Conservation (phyloP, 208 protist genomes). For the Leishmania braziliensis region DNA sequence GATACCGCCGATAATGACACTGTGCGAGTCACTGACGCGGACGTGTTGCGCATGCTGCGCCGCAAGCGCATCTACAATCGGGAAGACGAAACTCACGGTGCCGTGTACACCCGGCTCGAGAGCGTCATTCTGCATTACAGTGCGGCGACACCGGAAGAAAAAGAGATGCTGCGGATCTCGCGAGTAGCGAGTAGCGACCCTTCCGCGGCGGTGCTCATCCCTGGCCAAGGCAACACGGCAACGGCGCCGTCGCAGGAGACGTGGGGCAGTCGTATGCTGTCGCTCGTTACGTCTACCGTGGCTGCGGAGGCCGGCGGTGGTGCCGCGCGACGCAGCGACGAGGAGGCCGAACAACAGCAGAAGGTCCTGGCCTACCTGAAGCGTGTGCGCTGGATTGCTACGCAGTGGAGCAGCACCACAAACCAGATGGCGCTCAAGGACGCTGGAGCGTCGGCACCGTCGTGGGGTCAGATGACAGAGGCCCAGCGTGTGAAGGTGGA, state of each 20-base stretch:
- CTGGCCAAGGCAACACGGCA: slow-evolving; percentile 1
- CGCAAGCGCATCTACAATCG: slow-evolving; percentile 16
- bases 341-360: slow-evolving; percentile 31
- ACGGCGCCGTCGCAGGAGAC: background rate
- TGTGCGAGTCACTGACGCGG: slow-evolving; percentile 9
- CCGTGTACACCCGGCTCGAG: slow-evolving; percentile 27
- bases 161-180: slow-evolving; percentile 17
- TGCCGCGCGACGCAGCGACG: slow-evolving; percentile 7
- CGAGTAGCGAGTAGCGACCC: slow-evolving; percentile 5
- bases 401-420: slow-evolving; percentile 38
- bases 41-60: slow-evolving; percentile 13
- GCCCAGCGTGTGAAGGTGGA: slow-evolving; percentile 50
- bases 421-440: slow-evolving; percentile 9
- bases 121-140: slow-evolving; percentile 24
- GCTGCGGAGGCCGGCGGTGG: background rate
- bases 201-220: background rate
- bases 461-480: slow-evolving; percentile 51
- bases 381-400: slow-evolving; percentile 61
- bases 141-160: slow-evolving; percentile 20
- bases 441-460: slow-evolving; percentile 16
- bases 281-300: slow-evolving; percentile 20
- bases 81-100: slow-evolving; percentile 23
- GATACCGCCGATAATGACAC: background rate
- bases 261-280: slow-evolving; percentile 32
- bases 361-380: slow-evolving; percentile 62